A percentile compares a stretch with the other conserved stretches of the same genome.
phyloP scores from a whole-genome alignment of 2,329 filamentous ascomycete species.

The Diplocarpon mali region DNA sequence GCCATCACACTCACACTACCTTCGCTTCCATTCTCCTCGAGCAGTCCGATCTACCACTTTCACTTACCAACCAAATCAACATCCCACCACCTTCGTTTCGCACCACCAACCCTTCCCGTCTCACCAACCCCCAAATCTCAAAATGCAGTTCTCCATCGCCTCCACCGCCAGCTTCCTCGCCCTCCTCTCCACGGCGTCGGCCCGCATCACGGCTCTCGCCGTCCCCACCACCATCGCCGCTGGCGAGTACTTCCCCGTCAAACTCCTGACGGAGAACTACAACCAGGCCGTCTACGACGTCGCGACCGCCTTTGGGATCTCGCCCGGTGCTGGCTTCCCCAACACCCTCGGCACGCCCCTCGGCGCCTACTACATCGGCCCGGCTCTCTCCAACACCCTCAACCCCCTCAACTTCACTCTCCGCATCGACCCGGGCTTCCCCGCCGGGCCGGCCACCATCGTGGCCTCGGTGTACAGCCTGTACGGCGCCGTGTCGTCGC shows the following conservation, averaged over 20 bases:
- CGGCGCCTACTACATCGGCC: slow-evolving; percentile 16
- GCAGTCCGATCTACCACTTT: too few relatives aligned
- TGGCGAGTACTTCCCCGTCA: slow-evolving; percentile 15
- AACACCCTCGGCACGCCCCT: slow-evolving; percentile 11
- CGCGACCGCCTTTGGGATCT: slow-evolving; percentile 13
- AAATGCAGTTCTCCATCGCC: slow-evolving; percentile 6
- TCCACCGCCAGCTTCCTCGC: slow-evolving; percentile 1
- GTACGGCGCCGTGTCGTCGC: slow-evolving; percentile 1
- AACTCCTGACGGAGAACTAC: slow-evolving; percentile 15
- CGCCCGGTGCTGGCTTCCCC: slow-evolving; percentile 9
- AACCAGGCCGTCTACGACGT: slow-evolving; percentile 13
- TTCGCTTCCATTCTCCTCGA: too few relatives aligned
- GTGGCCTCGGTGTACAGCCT: slow-evolving; percentile 6
- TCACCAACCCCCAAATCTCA: neutral
- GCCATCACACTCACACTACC: too few relatives aligned
- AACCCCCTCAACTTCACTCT: slow-evolving; percentile 2
- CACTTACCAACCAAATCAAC: too few relatives aligned
- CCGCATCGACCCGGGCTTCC: neutral
- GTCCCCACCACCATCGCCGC: slow-evolving; percentile 16
- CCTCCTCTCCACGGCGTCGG: slow-evolving; percentile 10
- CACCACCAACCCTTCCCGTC: neutral
- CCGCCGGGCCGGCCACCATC: neutral
- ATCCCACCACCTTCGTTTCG: too few relatives aligned
- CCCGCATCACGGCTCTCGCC: slow-evolving; percentile 17
- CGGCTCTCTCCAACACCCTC: slow-evolving; percentile 9